A percentile compares a stretch with the other conserved stretches of the same genome.
Conservation (phyloP, 345 rosid species). For the Citrus hindsii region DNA sequence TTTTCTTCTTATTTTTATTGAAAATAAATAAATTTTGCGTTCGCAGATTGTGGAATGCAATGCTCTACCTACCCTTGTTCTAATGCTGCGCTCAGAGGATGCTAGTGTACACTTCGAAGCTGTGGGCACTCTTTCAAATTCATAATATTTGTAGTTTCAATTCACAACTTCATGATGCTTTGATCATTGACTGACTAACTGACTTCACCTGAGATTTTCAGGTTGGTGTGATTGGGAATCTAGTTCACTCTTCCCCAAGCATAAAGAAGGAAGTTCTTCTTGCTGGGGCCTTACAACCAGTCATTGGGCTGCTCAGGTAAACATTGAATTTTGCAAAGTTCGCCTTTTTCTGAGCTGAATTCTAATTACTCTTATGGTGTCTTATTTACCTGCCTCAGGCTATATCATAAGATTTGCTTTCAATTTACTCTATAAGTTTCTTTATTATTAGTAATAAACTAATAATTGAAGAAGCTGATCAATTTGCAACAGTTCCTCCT, state of each 20-base stretch:
- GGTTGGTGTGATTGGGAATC: constrained; percentile 79
- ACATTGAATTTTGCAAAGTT: constrained; percentile 5
- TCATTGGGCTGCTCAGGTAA: constrained; percentile 71
- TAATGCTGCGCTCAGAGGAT: constrained; percentile 69
- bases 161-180: constrained; percentile 1
- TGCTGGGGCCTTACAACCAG: constrained; percentile 81
- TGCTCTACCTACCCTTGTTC: constrained; percentile 61
- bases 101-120: constrained; percentile 65
- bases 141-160: not conserved
- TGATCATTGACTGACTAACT: constrained; percentile 19
- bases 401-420: not conserved
- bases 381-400: not conserved
- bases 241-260: constrained; percentile 71
- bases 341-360: not conserved
- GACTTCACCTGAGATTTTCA: constrained; percentile 22
- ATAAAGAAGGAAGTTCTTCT: constrained; percentile 68
- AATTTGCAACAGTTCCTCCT: constrained; percentile 46
- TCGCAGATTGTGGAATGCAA: constrained; percentile 66
- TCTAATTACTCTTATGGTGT: not conserved
- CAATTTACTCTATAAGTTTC: not conserved
- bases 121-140: constrained; percentile 34
- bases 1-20: not conserved
- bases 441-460: not conserved
- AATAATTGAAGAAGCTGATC: not conserved
- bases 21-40: not conserved